A percentile compares a stretch with the other conserved stretches of the same genome.
These are phyloP conservation scores for Hibiscus trionum DNA, from an alignment of 345 rosid species.

Conservation along the genomic window DNA sequence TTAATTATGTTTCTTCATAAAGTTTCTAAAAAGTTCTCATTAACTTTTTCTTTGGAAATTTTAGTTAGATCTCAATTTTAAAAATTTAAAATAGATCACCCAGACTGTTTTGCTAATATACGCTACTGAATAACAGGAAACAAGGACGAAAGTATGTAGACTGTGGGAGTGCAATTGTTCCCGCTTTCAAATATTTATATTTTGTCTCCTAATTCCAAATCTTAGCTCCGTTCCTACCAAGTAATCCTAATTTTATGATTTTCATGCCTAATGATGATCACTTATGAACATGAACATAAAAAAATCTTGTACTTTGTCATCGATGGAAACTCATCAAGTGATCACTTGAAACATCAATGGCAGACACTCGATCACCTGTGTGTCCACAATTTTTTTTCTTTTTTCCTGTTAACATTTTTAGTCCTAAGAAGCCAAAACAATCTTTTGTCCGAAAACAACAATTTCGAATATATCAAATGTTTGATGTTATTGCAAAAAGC, in stretches of 20 bases:
- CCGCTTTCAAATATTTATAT: no score
- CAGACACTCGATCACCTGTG: conserved; percentile 23
- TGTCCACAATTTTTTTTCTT: neutral
- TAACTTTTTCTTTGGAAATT: no score
- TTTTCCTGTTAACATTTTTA: neutral
- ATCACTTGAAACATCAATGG: conserved; percentile 18
- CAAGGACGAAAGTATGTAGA: no score
- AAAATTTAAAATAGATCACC: no score
- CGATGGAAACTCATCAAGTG: neutral
- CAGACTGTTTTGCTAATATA: no score
- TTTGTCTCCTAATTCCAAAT: no score
- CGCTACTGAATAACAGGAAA: no score
- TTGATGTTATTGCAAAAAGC: neutral
- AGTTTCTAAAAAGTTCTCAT: no score
- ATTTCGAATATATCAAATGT: neutral
- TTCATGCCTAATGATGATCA: conserved; percentile 7
- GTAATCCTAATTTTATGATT: neutral
- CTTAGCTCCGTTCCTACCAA: no score
- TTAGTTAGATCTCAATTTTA: no score
- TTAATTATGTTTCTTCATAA: no score
- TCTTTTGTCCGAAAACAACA: conserved; percentile 13
- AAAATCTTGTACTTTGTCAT: conserved; percentile 4
- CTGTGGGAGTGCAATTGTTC: no score
- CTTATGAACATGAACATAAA: neutral
- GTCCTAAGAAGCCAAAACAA: conserved; percentile 1